phyloP scores from a whole-genome alignment of 2,329 filamentous ascomycete species.

The Fusarium sp. region DNA sequence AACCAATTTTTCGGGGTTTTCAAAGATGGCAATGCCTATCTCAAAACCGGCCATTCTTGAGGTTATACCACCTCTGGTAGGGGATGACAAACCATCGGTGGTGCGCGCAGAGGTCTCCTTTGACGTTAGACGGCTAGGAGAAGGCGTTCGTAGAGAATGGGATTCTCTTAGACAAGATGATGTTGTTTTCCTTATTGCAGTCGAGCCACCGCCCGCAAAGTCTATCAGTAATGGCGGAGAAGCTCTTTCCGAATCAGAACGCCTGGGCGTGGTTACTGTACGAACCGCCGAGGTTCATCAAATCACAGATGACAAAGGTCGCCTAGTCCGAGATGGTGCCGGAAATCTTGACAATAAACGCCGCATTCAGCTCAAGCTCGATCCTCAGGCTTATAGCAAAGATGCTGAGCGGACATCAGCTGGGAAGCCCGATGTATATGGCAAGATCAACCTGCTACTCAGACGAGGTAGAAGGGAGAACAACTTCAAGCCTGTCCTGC shows the following conservation, averaged over 20 bases:
- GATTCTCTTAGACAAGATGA: conserved; percentile 88
- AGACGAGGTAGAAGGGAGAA: conserved; percentile 89
- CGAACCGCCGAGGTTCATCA: conserved; percentile 88
- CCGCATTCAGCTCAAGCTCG: conserved; percentile 82
- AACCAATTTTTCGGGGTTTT: conserved; percentile 82
- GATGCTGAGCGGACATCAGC: conserved; percentile 75
- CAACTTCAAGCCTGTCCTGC: conserved; percentile 93
- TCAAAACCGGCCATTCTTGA: conserved; percentile 88
- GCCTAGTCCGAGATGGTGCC: conserved; percentile 71
- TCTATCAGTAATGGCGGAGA: conserved; percentile 64
- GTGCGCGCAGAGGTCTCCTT: conserved; percentile 88
- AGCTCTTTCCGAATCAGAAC: conserved; percentile 62
- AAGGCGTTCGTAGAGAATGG: conserved; percentile 85
- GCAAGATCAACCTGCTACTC: conserved; percentile 85
- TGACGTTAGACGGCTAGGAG: conserved; percentile 82
- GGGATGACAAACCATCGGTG: conserved; percentile 82
- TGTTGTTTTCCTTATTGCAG: conserved; percentile 85
- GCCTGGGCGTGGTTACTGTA: conserved; percentile 74
- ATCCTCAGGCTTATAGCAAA: conserved; percentile 78
- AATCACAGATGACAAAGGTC: conserved; percentile 86
- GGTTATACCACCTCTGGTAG: conserved; percentile 83
- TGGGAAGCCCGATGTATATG: conserved; percentile 83
- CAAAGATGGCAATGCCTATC: conserved; percentile 91
- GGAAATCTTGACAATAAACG: conserved; percentile 74
- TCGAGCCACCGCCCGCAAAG: conserved; percentile 70